These are phyloP conservation scores for Neurospora tetraspora DNA, from an alignment of 495 filamentous ascomycete genomes.

Conservation along the genomic window DNA sequence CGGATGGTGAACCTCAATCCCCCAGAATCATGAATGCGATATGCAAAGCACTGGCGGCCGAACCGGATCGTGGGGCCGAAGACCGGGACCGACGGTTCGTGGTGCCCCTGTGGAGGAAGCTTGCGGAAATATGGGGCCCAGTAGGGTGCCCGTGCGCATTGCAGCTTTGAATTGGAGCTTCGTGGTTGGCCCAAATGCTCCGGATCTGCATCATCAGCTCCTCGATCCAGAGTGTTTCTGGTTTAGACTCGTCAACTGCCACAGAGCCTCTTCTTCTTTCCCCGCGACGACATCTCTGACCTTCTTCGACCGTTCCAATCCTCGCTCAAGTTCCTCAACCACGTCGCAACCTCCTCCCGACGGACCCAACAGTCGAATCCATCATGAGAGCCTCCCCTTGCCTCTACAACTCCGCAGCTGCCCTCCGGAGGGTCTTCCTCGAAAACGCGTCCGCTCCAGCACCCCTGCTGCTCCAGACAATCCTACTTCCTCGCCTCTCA, in stretches of 20 bases:
- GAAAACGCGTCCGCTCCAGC: slow-evolving; percentile 6
- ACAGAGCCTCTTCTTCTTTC: background rate
- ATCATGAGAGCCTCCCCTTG: slow-evolving; percentile 26
- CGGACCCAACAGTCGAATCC: background rate
- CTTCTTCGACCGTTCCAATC: background rate
- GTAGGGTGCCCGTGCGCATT: background rate
- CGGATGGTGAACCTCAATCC: too few relatives aligned
- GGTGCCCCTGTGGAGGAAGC: background rate
- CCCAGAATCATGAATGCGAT: background rate
- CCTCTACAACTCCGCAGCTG: slow-evolving; percentile 28
- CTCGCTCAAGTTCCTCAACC: background rate
- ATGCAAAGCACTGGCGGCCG: background rate
- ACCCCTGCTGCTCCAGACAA: slow-evolving; percentile 4
- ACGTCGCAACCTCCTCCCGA: background rate
- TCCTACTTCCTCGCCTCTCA: slow-evolving; percentile 9
- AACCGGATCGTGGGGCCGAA: background rate
- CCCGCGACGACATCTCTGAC: background rate
- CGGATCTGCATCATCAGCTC: background rate
- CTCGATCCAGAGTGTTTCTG: background rate
- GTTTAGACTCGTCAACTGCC: background rate
- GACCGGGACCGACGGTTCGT: background rate
- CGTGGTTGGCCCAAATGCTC: background rate
- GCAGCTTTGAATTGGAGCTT: background rate
- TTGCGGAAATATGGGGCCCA: background rate
- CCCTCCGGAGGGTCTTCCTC: slow-evolving; percentile 31